Percentiles rank a stretch among this genome's conserved stretches.
Evolutionary conservation across 2,329 filamentous ascomycete species (phyloP).

Genomic region (Penicillium sp.): DNA sequence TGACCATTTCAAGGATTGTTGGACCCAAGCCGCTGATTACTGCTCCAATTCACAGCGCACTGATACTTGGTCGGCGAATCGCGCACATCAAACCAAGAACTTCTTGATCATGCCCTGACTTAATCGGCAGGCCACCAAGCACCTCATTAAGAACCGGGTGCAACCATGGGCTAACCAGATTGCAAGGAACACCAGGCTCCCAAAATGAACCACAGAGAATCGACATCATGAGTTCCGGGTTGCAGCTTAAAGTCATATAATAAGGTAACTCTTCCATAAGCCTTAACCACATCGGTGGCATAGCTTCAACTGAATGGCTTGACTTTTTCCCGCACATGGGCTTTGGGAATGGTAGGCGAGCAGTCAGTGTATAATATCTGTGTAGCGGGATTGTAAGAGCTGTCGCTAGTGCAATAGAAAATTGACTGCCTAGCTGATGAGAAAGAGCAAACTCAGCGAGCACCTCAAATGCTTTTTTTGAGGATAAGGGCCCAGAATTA

Average conservation of each 20-base stretch:
- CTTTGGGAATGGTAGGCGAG: slow-evolving; percentile 12
- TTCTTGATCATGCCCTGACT: slow-evolving; percentile 3
- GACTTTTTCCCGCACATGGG: not conserved
- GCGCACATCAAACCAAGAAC: slow-evolving; percentile 9
- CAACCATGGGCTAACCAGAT: slow-evolving; percentile 19
- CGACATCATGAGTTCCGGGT: slow-evolving; percentile 13
- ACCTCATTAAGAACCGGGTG: slow-evolving; percentile 17
- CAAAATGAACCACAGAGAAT: slow-evolving; percentile 17
- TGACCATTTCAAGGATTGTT: slow-evolving; percentile 4
- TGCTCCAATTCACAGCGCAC: slow-evolving; percentile 16
- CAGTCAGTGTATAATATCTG: slow-evolving; percentile 5
- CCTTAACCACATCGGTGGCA: slow-evolving; percentile 1
- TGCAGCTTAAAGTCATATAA: slow-evolving; percentile 19
- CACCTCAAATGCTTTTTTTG: slow-evolving; percentile 7
- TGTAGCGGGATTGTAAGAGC: slow-evolving; percentile 16
- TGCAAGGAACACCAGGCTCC: slow-evolving; percentile 16
- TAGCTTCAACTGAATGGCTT: not conserved
- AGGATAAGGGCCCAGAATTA: slow-evolving; percentile 7
- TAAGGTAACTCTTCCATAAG: slow-evolving; percentile 13
- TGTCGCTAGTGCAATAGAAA: slow-evolving; percentile 13
- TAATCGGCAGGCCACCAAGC: not conserved
- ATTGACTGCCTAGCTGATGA: slow-evolving; percentile 14
- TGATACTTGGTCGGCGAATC: slow-evolving; percentile 13
- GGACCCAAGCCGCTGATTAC: slow-evolving; percentile 5
- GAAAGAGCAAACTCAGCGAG: slow-evolving; percentile 12